phyloP scores from a whole-genome alignment of 2,329 filamentous ascomycete genomes.

The Thielaviopsis cerberus region DNA sequence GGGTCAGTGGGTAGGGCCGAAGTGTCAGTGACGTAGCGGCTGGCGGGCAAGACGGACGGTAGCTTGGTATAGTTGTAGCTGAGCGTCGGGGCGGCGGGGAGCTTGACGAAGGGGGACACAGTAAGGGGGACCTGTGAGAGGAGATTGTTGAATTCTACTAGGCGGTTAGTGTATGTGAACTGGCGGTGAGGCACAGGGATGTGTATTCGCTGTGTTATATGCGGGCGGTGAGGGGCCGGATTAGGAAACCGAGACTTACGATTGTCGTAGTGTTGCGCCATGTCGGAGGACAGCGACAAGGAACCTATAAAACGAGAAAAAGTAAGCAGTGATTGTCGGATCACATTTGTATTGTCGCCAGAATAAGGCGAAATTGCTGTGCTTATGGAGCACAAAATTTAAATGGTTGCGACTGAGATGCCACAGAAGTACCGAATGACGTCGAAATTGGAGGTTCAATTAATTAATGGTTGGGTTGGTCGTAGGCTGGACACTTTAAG shows the following conservation, averaged over 20 bases:
- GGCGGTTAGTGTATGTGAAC: background rate
- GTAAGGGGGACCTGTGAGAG: constrained; percentile 84
- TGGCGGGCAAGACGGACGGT: constrained; percentile 57
- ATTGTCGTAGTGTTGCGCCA: constrained; percentile 14
- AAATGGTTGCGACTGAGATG: too few species aligned
- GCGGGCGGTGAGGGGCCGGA: background rate
- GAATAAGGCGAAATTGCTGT: background rate
- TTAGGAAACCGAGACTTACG: constrained; percentile 16
- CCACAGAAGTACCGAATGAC: too few species aligned
- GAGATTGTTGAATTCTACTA: constrained; percentile 57
- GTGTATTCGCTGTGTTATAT: background rate
- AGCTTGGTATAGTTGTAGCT: constrained; percentile 90
- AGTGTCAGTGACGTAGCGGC: constrained; percentile 25
- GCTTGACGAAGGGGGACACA: constrained; percentile 81
- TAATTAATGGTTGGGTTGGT: too few species aligned
- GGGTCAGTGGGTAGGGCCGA: constrained; percentile 16
- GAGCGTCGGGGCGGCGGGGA: constrained; percentile 75
- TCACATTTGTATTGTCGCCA: background rate
- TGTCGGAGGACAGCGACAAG: background rate
- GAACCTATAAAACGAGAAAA: background rate
- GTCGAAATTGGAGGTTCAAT: too few species aligned
- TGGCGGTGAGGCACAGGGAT: background rate
- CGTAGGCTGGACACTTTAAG: too few species aligned
- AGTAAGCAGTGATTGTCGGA: background rate
- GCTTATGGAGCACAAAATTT: too few species aligned